phyloP scores from a whole-genome alignment of 2,329 filamentous ascomycete genomes.

The Fusarium sp. region DNA sequence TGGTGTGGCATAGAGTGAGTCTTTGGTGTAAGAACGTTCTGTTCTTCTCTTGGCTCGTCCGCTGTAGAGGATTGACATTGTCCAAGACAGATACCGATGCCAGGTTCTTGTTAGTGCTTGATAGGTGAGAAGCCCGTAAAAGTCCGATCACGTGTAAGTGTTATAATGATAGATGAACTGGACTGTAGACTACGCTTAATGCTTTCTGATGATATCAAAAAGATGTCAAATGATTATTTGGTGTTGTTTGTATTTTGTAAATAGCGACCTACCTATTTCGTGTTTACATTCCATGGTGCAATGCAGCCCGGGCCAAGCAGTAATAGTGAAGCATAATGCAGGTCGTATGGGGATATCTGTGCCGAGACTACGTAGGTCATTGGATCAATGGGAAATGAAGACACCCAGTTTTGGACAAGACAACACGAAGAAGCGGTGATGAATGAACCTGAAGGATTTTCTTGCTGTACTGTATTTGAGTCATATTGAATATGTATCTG shows the following conservation, averaged over 20 bases:
- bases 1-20: background rate
- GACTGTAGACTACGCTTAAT: background rate
- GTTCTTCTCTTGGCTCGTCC: background rate
- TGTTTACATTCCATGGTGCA: background rate
- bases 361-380: slow-evolving; percentile 30
- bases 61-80: background rate
- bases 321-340: slow-evolving; percentile 19
- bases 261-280: background rate
- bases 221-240: background rate
- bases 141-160: slow-evolving; percentile 8
- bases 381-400: slow-evolving; percentile 39
- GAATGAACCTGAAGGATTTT: background rate
- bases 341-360: slow-evolving; percentile 11
- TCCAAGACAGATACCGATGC: background rate
- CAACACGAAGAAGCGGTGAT: slow-evolving; percentile 7
- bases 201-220: background rate
- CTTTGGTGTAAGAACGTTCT: background rate
- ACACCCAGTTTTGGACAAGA: slow-evolving; percentile 15
- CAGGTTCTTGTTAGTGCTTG: background rate
- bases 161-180: background rate
- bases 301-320: slow-evolving; percentile 10
- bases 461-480: background rate
- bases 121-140: background rate
- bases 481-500: background rate
- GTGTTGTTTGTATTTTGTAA: background rate